phyloP scores from a whole-genome alignment of 1,139 yeast genomes.

The Scheffersomyces parashehatae region DNA sequence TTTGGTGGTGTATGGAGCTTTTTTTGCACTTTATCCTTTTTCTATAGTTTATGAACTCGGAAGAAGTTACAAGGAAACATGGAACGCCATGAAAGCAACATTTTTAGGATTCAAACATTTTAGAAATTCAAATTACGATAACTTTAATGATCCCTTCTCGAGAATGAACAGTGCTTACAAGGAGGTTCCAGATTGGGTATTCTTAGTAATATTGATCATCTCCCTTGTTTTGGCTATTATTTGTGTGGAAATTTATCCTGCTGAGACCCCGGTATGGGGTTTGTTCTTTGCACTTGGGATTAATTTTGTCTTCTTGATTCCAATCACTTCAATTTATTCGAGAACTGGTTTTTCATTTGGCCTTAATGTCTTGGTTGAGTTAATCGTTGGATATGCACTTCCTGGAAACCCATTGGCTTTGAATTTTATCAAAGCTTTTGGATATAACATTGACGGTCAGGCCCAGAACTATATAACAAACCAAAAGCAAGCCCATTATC shows the following conservation, averaged over 20 bases:
- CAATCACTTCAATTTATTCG: constrained; percentile 16
- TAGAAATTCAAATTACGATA: constrained; percentile 12
- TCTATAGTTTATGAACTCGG: constrained; percentile 11
- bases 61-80: constrained; percentile 8
- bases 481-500: constrained; percentile 37
- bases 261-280: constrained; percentile 22
- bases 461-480: constrained; percentile 38
- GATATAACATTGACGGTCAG: constrained; percentile 30
- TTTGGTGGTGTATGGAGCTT: constrained; percentile 17
- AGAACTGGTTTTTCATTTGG: constrained; percentile 19
- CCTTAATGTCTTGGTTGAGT: constrained; percentile 21
- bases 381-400: constrained; percentile 20
- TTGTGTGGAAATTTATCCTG: constrained; percentile 19
- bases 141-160: constrained; percentile 16
- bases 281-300: constrained; percentile 22
- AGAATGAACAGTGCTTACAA: constrained; percentile 14
- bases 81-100: constrained; percentile 7
- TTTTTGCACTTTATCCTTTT: constrained; percentile 18
- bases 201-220: constrained; percentile 11
- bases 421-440: constrained; percentile 21
- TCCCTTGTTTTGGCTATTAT: constrained; percentile 15
- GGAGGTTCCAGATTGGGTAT: constrained; percentile 20
- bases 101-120: constrained; percentile 6
- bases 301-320: constrained; percentile 21
- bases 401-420: constrained; percentile 23